These are phyloP conservation scores for Epichloe aotearoae DNA, from an alignment of 2,329 filamentous ascomycete genomes.

Conservation along the genomic window DNA sequence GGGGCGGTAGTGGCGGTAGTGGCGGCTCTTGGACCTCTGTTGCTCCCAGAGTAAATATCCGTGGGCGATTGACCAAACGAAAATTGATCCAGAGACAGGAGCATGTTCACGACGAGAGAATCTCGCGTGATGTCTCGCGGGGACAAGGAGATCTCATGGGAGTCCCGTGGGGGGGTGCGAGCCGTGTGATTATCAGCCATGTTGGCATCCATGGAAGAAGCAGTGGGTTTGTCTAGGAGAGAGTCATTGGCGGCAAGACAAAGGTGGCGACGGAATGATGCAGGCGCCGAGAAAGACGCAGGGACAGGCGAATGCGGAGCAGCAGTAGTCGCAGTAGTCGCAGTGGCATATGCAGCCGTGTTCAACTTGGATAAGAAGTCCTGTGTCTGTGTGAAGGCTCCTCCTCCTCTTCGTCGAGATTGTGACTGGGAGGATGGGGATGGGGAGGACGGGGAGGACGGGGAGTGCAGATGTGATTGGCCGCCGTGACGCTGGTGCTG, in stretches of 20 bases:
- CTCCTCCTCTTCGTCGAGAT: not conserved
- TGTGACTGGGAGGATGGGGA: not conserved
- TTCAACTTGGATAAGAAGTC: not conserved
- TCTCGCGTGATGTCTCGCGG: constrained; percentile 67
- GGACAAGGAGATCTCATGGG: constrained; percentile 75
- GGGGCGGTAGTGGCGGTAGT: constrained; percentile 11
- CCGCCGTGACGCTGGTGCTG: not conserved
- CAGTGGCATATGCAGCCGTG: not conserved
- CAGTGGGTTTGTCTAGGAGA: constrained; percentile 12
- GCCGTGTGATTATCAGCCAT: constrained; percentile 15
- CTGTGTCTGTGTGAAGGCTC: not conserved
- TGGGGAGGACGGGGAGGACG: no score
- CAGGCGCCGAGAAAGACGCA: not conserved
- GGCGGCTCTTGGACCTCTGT: constrained; percentile 8
- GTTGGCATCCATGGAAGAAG: constrained; percentile 8
- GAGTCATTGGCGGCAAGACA: constrained; percentile 12
- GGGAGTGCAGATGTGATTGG: not conserved
- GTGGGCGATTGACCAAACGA: constrained; percentile 35
- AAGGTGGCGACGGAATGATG: constrained; percentile 1
- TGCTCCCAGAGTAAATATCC: constrained; percentile 1
- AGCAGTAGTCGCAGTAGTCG: not conserved
- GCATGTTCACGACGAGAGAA: constrained; percentile 91
- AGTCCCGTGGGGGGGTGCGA: constrained; percentile 38
- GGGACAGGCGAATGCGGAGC: not conserved
- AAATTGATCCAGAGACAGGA: constrained; percentile 81